Evolutionary conservation across 1,139 yeast species (phyloP), one percentile per base, ranked within the genome.

Genomic region (Yamadazyma membranifaciens): DNA sequence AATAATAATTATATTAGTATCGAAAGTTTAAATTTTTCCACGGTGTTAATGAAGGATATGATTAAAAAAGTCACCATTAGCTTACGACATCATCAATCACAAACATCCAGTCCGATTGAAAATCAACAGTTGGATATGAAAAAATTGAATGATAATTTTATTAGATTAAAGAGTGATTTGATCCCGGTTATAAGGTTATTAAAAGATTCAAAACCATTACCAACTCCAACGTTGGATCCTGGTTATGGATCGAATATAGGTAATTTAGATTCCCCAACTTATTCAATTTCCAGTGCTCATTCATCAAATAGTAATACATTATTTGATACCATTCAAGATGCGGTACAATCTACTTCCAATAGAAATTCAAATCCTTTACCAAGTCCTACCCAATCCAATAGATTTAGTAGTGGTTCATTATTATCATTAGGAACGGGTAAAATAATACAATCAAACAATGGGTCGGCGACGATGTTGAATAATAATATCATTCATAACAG

Each of bases 191-290:
- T 78, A 26, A 65, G 78, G 42, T 62, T 74, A 34, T 57, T 76
- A 13, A 78, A 78, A 45, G 82, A 78, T 44, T 66, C 71, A 26
- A 78, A 78, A 52, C 83, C 83, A 2, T 61, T 78, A 31, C 83
- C 83, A 0, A 74, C 80, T 0, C 83, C 83, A 3, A 74, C 78
- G 1, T 49, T 71, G 31, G 76, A 66, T 43, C 71, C 74, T 0
- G 69, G 72, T 3, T 54, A 63, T 4, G 47, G 51, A 0, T 46
- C 64, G 9, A 48, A 59, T 3, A 53, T 60, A 2, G 29, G 15
- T 13, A 47, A 55, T 5, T 45, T 60, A 31, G 67, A 64, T 20
- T 66, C 70, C 31, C 74, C 74, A 4, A 62, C 71, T 0, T 55
- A 53, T 33, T 58, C 67, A 4, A 37, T 58, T n/a, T 52, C 56